Conservation (phyloP, 1,139 yeast genomes). For the Yamadazyma atmosphaerica region DNA sequence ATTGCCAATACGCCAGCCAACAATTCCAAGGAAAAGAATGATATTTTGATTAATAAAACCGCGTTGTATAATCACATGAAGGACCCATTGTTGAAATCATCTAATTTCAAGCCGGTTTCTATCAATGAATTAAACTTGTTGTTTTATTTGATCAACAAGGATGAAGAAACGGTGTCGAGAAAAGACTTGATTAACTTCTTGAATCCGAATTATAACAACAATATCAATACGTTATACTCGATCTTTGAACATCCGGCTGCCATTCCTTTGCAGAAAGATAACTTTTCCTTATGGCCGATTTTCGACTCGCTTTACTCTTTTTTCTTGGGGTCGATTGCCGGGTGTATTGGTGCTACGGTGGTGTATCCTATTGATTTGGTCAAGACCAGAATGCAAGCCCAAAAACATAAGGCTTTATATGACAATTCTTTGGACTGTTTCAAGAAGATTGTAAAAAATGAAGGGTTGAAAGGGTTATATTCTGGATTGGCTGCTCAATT, state of each 20-base stretch:
- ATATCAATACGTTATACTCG: slow-evolving; percentile 33
- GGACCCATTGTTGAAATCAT: slow-evolving; percentile 51
- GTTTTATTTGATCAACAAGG: slow-evolving; percentile 48
- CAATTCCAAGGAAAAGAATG: slow-evolving; percentile 44
- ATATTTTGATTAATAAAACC: slow-evolving; percentile 42
- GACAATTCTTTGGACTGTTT: slow-evolving; percentile 86
- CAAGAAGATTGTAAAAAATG: slow-evolving; percentile 68
- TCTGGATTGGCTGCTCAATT: slow-evolving; percentile 94
- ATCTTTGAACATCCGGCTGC: slow-evolving; percentile 49
- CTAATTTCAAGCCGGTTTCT: slow-evolving; percentile 51
- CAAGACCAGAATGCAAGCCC: slow-evolving; percentile 97
- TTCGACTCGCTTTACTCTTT: slow-evolving; percentile 89
- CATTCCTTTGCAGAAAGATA: slow-evolving; percentile 33
- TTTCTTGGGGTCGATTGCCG: slow-evolving; percentile 89
- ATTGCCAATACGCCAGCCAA: slow-evolving; percentile 58
- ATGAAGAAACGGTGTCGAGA: slow-evolving; percentile 49
- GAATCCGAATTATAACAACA: slow-evolving; percentile 47
- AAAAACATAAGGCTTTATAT: slow-evolving; percentile 71
- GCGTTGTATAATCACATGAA: slow-evolving; percentile 49
- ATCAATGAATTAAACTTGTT: slow-evolving; percentile 47
- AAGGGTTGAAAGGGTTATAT: slow-evolving; percentile 87
- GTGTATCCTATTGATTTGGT: slow-evolving; percentile 97
- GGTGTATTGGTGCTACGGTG: slow-evolving; percentile 97
- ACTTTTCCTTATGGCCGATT: slow-evolving; percentile 54
- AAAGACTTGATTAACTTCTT: slow-evolving; percentile 51